These are phyloP conservation scores for Pseudogymnoascus sp. DNA, from an alignment of 2,329 filamentous ascomycete genomes.

Conservation along the genomic window DNA sequence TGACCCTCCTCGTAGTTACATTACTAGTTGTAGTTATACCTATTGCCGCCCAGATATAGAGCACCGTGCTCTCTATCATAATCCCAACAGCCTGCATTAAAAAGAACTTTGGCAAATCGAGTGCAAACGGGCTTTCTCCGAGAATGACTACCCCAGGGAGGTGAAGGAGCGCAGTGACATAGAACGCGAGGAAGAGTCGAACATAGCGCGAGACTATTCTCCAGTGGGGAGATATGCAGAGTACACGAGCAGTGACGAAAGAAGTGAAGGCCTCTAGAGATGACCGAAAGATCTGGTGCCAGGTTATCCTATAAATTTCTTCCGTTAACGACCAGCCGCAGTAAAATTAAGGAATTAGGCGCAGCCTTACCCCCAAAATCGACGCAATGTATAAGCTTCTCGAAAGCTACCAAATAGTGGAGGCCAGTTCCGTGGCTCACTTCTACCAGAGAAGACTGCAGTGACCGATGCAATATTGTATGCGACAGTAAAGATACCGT, in stretches of 20 bases:
- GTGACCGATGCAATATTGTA: background rate
- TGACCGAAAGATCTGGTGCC: constrained; percentile 2
- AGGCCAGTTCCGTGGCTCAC: background rate
- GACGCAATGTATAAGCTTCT: background rate
- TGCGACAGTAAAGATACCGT: background rate
- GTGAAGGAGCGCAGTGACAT: background rate
- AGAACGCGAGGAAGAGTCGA: constrained; percentile 3
- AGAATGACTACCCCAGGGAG: background rate
- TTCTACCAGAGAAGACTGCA: background rate
- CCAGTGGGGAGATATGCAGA: background rate
- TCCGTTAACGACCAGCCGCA: background rate
- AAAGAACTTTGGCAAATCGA: background rate
- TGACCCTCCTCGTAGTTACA: background rate
- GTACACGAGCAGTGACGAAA: background rate
- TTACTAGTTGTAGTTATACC: background rate
- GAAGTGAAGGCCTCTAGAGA: background rate
- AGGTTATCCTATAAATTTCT: background rate
- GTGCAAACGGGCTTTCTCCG: background rate
- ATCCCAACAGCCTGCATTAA: constrained; percentile 1
- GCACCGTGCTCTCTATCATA: background rate
- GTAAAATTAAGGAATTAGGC: background rate
- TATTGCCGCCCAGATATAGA: background rate
- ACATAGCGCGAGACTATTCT: background rate
- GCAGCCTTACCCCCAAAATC: background rate
- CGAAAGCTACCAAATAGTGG: background rate